Evolutionary conservation across 2,329 filamentous ascomycete species (phyloP), one percentile per base, ranked within the genome.

Genomic region (Aspergillus jensenii): DNA sequence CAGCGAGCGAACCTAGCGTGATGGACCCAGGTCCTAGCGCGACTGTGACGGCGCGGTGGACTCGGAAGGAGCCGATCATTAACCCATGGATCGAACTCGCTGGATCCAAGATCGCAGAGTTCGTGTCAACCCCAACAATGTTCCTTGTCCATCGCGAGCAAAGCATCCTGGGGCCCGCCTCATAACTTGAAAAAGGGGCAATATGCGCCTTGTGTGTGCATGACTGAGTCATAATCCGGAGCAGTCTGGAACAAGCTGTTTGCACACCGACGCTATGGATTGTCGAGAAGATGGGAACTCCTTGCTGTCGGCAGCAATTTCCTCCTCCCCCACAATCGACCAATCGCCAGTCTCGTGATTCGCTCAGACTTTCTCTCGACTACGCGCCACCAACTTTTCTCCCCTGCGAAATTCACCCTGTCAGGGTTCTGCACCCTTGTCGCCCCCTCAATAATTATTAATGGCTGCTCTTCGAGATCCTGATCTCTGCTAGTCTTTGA

Each of bases 41-140:
- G 12, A 47, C 15, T 25, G 19, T 52, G 55, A 39, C 27, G 39
- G 37, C 25, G 23, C 7, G n/a, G 40, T 57, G 55, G 43, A 48
- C 49, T 48, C 55, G 49, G 55, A 43, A 53, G 37, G 44, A 46
- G 55, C 55, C 55, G 55, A 58, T 58, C 50, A 58, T 58, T 58
- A 53, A 50, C 55, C 44, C 45, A 53, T 49, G 49, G 55, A 57
- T 49, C 39, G 14, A 21, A 31, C 27, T 11, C 8, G 27, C 9
- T 40, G 48, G 48, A 44, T 44, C 35, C 49, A 21, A 52, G 25
- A 43, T 44, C 35, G 35, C 35, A 37, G 35, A n/a, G 14, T n/a
- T 37, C 5, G 35, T 31, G 27, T 31, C 27, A 37, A 14, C 4
- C 6, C 7, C 35, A 35, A n/a, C 12, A n/a, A 15, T 7, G 35